These are phyloP conservation scores for Pyrus pyrifolia DNA, from an alignment of 306 rosid species.

Conservation along the genomic window DNA sequence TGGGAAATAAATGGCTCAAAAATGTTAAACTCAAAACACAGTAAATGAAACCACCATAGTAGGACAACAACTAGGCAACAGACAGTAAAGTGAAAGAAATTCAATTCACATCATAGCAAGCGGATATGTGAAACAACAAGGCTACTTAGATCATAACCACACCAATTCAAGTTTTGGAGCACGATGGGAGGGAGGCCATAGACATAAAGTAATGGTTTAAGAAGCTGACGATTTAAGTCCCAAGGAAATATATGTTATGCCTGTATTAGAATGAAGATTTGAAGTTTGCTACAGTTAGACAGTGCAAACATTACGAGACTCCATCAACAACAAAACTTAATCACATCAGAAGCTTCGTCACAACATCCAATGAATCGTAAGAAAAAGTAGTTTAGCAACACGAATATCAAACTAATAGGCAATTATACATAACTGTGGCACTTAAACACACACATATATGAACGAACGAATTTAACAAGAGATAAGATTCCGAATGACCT, in stretches of 20 bases:
- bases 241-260: background rate
- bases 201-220: background rate
- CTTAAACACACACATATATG: background rate
- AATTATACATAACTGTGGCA: background rate
- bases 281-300: background rate
- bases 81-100: background rate
- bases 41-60: background rate
- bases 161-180: background rate
- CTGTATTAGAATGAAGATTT: background rate
- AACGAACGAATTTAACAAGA: background rate
- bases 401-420: background rate
- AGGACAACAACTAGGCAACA: background rate
- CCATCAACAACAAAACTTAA: background rate
- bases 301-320: background rate
- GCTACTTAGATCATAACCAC: background rate
- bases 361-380: background rate
- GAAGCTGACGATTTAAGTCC: background rate
- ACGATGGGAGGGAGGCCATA: background rate
- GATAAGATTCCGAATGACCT: constrained; percentile 31
- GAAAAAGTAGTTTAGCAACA: background rate
- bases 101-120: background rate
- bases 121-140: background rate
- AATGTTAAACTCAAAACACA: constrained; percentile 11
- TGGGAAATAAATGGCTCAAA: background rate
- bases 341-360: background rate